These are phyloP conservation scores for Zasmidium angulare DNA, from an alignment of 2,329 filamentous ascomycete species.

Conservation along the genomic window DNA sequence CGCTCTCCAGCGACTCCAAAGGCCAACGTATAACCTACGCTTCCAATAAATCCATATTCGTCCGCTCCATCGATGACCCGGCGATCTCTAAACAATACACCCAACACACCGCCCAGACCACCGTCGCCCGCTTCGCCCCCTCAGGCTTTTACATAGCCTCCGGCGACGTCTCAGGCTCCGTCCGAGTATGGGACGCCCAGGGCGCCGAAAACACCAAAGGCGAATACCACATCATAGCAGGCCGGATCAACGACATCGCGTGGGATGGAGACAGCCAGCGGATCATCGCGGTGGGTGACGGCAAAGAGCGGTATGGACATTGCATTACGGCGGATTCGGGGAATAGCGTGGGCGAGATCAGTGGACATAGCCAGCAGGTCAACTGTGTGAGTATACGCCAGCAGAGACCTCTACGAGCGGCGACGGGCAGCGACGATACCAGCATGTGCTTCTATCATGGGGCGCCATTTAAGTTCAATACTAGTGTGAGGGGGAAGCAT, in stretches of 20 bases:
- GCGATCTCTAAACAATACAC: conserved; percentile 85
- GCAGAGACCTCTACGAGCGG: conserved; percentile 85
- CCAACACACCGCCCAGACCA: conserved; percentile 83
- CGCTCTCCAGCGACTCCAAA: conserved; percentile 82
- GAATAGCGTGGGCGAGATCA: conserved; percentile 92
- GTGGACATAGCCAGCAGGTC: conserved; percentile 84
- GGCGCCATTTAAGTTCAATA: conserved; percentile 92
- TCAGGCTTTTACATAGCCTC: conserved; percentile 94
- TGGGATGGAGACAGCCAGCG: conserved; percentile 98
- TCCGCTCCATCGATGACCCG: conserved; percentile 90
- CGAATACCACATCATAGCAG: conserved; percentile 91
- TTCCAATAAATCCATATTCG: conserved; percentile 93
- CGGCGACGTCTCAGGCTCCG: conserved; percentile 79
- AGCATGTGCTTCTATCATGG: conserved; percentile 91
- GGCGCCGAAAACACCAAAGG: conserved; percentile 87
- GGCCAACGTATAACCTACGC: conserved; percentile 92
- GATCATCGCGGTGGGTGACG: conserved; percentile 93
- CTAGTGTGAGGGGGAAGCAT: conserved; percentile 75
- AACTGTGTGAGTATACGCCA: conserved; percentile 88
- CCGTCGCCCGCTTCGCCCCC: conserved; percentile 89
- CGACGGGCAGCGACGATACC: conserved; percentile 87
- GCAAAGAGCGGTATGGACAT: conserved; percentile 88
- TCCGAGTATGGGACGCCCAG: conserved; percentile 87
- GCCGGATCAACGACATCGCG: conserved; percentile 91
- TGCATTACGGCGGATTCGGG: conserved; percentile 95